These are phyloP conservation scores for Kazachstania kunashirensis DNA, from an alignment of 805 yeast species.

Conservation along the genomic window DNA sequence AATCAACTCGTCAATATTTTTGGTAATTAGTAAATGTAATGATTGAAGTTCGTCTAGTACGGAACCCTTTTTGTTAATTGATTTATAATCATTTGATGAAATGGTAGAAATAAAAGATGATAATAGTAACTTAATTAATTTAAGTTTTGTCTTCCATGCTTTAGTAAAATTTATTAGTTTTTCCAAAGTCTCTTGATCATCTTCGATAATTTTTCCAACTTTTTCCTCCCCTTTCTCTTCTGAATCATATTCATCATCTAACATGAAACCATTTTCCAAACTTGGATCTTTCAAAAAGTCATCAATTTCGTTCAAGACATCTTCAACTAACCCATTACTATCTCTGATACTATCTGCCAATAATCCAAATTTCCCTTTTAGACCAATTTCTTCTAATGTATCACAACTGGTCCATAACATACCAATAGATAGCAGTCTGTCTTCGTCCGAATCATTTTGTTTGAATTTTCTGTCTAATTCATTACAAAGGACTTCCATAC, in stretches of 20 bases:
- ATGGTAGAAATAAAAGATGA: constrained; percentile 50
- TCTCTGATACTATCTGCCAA: constrained; percentile 36
- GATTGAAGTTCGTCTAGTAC: constrained; percentile 40
- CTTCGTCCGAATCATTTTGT: constrained; percentile 24
- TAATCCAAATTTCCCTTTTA: constrained; percentile 45
- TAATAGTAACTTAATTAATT: constrained; percentile 48
- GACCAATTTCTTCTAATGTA: constrained; percentile 32
- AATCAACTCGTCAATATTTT: constrained; percentile 47
- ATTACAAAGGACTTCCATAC: constrained; percentile 14
- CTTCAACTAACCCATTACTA: constrained; percentile 38
- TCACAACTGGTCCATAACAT: constrained; percentile 66
- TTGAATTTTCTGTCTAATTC: constrained; percentile 16
- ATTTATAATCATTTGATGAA: constrained; percentile 31
- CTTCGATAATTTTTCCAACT: constrained; percentile 22
- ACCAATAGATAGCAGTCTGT: constrained; percentile 52
- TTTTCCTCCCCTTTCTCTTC: constrained; percentile 26
- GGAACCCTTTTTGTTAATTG: constrained; percentile 28
- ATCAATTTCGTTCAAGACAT: constrained; percentile 55
- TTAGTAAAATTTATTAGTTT: constrained; percentile 34
- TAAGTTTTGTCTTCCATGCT: constrained; percentile 36
- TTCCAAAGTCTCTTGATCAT: constrained; percentile 23
- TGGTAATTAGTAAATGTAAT: constrained; percentile 36
- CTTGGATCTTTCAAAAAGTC: constrained; percentile 63
- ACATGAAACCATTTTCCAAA: constrained; percentile 33
- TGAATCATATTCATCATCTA: constrained; percentile 24